Conservation (phyloP, 176 grass and related monocot genomes). For the Avena insularis region DNA sequence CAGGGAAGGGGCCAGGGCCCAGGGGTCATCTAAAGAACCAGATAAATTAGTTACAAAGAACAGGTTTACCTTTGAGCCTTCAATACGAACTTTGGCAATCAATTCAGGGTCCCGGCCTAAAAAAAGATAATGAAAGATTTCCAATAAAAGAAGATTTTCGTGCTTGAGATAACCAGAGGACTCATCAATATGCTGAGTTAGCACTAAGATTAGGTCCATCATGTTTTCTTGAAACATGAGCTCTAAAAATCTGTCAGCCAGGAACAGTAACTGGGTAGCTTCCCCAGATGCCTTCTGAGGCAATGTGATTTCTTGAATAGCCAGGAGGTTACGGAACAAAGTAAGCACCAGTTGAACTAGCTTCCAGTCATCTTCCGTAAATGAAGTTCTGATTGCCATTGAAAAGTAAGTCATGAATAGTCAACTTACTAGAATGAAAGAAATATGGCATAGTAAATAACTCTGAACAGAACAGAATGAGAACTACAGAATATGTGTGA, state of each 20-base stretch:
- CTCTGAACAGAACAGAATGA: conserved; percentile 25
- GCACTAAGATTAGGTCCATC: conserved; percentile 93
- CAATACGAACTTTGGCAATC: conserved; percentile 67
- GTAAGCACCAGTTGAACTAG: conserved; percentile 94
- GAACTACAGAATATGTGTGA: conserved; percentile 12
- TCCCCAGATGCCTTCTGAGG: conserved; percentile 84
- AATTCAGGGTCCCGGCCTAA: conserved; percentile 80
- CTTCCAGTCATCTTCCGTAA: conserved; percentile 98
- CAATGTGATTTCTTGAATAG: conserved; percentile 91
- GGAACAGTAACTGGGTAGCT: conserved; percentile 68
- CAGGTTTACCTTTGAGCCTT: conserved; percentile 62
- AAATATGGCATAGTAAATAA: conserved; percentile 23
- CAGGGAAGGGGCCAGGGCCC: not conserved
- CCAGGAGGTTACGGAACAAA: conserved; percentile 84
- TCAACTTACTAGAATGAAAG: conserved; percentile 27
- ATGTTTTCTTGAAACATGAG: conserved; percentile 97
- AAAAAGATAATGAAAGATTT: conserved; percentile 87
- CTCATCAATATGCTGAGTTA: conserved; percentile 87
- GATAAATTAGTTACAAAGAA: conserved; percentile 34
- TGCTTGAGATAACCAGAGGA: conserved; percentile 80
- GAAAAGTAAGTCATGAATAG: conserved; percentile 45
- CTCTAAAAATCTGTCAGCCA: conserved; percentile 81
- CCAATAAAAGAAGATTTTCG: conserved; percentile 92
- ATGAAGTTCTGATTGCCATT: conserved; percentile 62
- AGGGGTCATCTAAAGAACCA: conserved; percentile 2